A percentile compares a stretch with the other conserved stretches of the same genome.
phyloP scores from a whole-genome alignment of 768 basidiomycete genomes.

The Lactifluus piperatus region DNA sequence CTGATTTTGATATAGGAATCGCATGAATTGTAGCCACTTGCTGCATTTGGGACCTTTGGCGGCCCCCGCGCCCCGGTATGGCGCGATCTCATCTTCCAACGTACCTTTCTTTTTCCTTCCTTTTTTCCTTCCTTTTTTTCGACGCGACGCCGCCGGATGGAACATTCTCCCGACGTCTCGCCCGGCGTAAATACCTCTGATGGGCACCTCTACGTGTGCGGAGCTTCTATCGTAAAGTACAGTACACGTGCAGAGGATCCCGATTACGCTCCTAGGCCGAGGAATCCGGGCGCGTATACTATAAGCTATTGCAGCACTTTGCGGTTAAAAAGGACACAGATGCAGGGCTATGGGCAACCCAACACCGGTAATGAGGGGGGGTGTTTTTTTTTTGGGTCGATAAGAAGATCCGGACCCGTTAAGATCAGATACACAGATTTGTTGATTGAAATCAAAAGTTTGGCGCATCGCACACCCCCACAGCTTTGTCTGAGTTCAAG shows the following conservation, averaged over 20 bases:
- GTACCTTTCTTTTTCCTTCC: not conserved
- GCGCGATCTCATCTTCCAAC: not conserved
- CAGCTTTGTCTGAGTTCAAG: too few relatives aligned
- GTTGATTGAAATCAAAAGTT: too few relatives aligned
- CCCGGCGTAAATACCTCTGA: not conserved
- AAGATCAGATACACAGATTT: too few relatives aligned
- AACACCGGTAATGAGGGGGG: too few relatives aligned
- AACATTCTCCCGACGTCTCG: not conserved
- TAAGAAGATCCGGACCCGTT: too few relatives aligned
- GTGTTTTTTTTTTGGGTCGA: too few relatives aligned
- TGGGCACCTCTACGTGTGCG: not conserved
- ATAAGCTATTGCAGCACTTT: not conserved
- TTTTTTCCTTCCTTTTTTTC: not conserved
- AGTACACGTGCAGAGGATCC: not conserved
- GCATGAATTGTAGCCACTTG: not conserved
- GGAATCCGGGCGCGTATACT: not conserved
- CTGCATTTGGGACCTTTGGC: not conserved
- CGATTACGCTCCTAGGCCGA: not conserved
- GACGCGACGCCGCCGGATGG: not conserved
- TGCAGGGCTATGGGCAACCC: too few relatives aligned
- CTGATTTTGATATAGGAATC: not conserved
- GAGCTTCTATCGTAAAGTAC: not conserved
- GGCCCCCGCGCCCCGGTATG: not conserved
- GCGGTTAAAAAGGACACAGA: too few relatives aligned
- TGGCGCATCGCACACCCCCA: too few relatives aligned